These are phyloP conservation scores for Rosa multiflora DNA, from an alignment of 306 rosid species.

Conservation along the genomic window DNA sequence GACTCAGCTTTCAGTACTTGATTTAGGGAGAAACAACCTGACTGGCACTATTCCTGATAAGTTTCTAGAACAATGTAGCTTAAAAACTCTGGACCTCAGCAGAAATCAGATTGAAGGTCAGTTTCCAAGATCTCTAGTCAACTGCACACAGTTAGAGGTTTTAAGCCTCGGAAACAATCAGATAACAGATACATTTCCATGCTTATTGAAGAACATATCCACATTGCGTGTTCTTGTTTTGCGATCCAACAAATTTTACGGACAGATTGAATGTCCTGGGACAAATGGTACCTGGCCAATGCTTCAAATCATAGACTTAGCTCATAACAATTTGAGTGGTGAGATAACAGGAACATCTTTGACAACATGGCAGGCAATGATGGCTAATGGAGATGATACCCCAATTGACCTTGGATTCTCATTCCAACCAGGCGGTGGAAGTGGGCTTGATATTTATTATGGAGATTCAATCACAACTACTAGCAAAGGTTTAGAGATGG, in stretches of 20 bases:
- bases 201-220: too few relatives aligned
- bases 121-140: neutral
- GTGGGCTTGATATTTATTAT: neutral
- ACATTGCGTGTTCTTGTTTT: too few relatives aligned
- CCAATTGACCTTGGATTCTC: neutral
- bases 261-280: neutral
- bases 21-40: constrained; percentile 21
- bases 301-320: constrained; percentile 24
- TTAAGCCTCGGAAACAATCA: neutral
- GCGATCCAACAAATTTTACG: too few relatives aligned
- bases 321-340: constrained; percentile 17
- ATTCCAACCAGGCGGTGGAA: neutral
- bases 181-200: too few relatives aligned
- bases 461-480: too few relatives aligned
- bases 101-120: neutral
- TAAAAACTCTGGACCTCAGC: constrained; percentile 3
- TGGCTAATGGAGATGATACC: neutral
- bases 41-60: neutral
- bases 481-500: too few relatives aligned
- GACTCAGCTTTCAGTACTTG: neutral
- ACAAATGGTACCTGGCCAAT: neutral
- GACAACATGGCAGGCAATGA: constrained; percentile 10
- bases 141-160: constrained; percentile 14
- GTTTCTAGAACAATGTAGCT: neutral
- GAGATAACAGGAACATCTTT: neutral